phyloP scores from a whole-genome alignment of 1,139 yeast genomes.

The Zygoascus hellenicus region DNA sequence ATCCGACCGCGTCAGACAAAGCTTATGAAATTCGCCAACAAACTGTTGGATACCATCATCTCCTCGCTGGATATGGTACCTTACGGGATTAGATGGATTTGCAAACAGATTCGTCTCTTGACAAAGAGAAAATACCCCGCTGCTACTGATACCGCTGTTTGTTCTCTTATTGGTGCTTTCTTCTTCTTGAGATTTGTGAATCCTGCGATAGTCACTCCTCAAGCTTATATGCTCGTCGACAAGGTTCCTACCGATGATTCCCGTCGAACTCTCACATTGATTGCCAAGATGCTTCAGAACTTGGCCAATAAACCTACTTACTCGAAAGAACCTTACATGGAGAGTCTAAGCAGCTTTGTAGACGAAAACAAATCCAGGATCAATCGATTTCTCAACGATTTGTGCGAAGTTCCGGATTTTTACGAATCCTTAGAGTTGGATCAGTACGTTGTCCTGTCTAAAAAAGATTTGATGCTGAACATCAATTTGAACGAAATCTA shows the following conservation, averaged over 20 bases:
- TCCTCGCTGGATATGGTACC: conserved; percentile 58
- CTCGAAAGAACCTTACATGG: conserved; percentile 39
- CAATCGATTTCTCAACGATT: conserved; percentile 33
- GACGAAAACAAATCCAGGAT: conserved; percentile 32
- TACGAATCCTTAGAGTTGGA: conserved; percentile 40
- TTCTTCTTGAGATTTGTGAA: conserved; percentile 79
- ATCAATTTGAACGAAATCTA: conserved; percentile 37
- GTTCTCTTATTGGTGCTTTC: conserved; percentile 64
- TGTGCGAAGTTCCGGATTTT: conserved; percentile 41
- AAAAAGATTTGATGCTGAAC: conserved; percentile 33
- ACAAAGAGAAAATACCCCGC: conserved; percentile 65
- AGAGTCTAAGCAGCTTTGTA: conserved; percentile 30
- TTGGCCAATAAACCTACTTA: conserved; percentile 59
- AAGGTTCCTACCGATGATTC: conserved; percentile 39
- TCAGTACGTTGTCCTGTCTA: conserved; percentile 38
- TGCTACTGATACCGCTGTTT: conserved; percentile 49
- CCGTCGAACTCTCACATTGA: conserved; percentile 68
- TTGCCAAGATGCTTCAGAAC: conserved; percentile 82
- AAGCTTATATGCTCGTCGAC: conserved; percentile 48
- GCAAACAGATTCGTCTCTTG: conserved; percentile 61
- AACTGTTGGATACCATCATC: conserved; percentile 57
- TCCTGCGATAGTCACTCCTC: conserved; percentile 91
- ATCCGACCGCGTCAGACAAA: conserved; percentile 31
- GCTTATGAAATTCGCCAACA: conserved; percentile 46
- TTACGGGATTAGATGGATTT: conserved; percentile 63